Conservation (phyloP, 176 grass and related monocot genomes). For the Oryza coarctata region DNA sequence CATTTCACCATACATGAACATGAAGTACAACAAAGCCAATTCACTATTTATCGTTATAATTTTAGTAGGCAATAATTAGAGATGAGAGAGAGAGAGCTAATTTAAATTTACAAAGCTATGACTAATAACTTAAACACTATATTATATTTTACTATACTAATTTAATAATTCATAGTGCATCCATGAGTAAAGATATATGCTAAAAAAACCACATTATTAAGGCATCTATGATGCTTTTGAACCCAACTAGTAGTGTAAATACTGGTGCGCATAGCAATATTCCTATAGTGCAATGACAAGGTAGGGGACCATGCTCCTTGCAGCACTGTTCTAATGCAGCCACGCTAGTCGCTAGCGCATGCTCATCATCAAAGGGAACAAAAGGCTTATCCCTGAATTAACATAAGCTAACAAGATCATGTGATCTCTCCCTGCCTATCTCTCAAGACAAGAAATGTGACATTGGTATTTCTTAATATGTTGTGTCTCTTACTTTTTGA, state of each 20-base stretch:
- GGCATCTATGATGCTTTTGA: not conserved
- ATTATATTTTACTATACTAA: not conserved
- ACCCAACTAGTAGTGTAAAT: not conserved
- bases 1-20: not conserved
- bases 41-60: not conserved
- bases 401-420: constrained; percentile 15
- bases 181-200: not conserved
- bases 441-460: constrained; percentile 6
- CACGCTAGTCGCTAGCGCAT: not conserved
- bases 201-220: not conserved
- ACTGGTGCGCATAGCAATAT: not conserved
- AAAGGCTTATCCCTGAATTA: constrained; percentile 5
- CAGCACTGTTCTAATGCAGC: not conserved
- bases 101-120: not conserved
- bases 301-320: not conserved
- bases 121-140: not conserved
- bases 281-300: not conserved
- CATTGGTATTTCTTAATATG: not conserved
- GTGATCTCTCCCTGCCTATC: not conserved
- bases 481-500: constrained; percentile 7
- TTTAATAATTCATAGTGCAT: not conserved
- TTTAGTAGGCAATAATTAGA: not conserved
- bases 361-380: constrained; percentile 3
- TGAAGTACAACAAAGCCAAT: not conserved
- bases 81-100: not conserved